Conservation (phyloP, 2,329 filamentous ascomycete species). For the Fusarium hainanense region DNA sequence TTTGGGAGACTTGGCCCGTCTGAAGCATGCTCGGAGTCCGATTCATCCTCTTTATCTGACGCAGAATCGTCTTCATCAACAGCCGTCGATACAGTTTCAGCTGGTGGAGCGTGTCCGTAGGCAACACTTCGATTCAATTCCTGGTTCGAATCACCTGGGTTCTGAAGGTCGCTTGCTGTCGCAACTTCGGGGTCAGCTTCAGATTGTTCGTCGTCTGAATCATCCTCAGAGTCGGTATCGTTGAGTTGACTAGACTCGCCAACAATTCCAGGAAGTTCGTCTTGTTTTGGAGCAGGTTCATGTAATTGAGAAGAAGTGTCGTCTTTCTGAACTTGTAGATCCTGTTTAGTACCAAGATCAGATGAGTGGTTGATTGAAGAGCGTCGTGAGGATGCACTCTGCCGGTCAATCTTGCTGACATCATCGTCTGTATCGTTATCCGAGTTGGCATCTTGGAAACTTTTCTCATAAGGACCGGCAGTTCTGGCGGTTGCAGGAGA, state of each 20-base stretch:
- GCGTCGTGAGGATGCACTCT: slow-evolving; percentile 1
- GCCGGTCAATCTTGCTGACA: not conserved
- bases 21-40: slow-evolving; percentile 11
- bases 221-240: slow-evolving; percentile 5
- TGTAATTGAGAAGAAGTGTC: not conserved
- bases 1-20: not conserved
- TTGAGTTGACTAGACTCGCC: slow-evolving; percentile 2
- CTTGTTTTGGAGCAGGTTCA: not conserved
- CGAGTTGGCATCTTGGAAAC: not conserved
- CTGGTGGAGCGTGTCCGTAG: not conserved
- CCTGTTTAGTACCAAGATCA: not conserved
- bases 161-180: not conserved
- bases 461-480: not conserved
- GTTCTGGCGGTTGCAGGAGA: not conserved
- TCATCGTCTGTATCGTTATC: slow-evolving; percentile 2
- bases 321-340: slow-evolving; percentile 2
- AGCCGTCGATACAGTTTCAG: not conserved
- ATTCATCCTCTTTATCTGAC: slow-evolving; percentile 1
- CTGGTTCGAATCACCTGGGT: not conserved
- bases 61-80: not conserved
- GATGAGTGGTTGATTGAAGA: not conserved
- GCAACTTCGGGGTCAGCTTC: not conserved
- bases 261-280: not conserved
- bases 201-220: slow-evolving; percentile 7
- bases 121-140: not conserved